phyloP scores from a whole-genome alignment of 163 green algal genomes.

The Scenedesmus sp. region DNA sequence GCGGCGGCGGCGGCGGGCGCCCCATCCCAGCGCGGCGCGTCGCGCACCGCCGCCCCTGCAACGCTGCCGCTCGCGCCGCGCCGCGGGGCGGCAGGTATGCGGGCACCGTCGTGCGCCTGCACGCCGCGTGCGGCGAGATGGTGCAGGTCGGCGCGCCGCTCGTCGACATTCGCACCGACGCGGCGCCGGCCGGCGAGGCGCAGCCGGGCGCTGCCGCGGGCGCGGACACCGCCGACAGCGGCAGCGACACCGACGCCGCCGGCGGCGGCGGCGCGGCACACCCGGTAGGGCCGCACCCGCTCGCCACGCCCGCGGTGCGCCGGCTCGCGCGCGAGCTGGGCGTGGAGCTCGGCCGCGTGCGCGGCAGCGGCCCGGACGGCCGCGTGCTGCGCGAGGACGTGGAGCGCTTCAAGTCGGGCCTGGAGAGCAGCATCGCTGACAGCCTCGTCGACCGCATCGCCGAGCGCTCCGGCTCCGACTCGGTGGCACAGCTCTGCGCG shows the following conservation, averaged over 20 bases:
- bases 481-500: constrained; percentile 13
- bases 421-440: constrained; percentile 35
- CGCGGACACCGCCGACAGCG: not conserved
- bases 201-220: constrained; percentile 36
- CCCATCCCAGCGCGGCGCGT: too few relatives aligned
- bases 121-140: constrained; percentile 74
- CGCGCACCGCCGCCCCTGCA: too few relatives aligned
- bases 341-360: constrained; percentile 53
- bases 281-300: constrained; percentile 24
- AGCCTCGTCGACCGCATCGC: constrained; percentile 31
- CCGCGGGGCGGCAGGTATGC: constrained; percentile 25
- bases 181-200: too few relatives aligned
- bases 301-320: constrained; percentile 68
- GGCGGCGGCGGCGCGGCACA: too few relatives aligned
- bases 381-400: constrained; percentile 73
- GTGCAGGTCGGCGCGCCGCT: constrained; percentile 80
- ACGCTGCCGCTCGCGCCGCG: too few relatives aligned
- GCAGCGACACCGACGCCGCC: constrained; percentile 21
- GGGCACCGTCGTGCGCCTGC: constrained; percentile 66
- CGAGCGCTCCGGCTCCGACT: not conserved
- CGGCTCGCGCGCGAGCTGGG: constrained; percentile 57
- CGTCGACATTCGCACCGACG: constrained; percentile 58
- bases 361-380: constrained; percentile 58
- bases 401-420: constrained; percentile 10
- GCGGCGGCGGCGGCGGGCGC: too few relatives aligned